These are phyloP conservation scores for Zhuliangozyma parablackwelliae DNA, from an alignment of 1,139 yeast genomes.

Conservation along the genomic window DNA sequence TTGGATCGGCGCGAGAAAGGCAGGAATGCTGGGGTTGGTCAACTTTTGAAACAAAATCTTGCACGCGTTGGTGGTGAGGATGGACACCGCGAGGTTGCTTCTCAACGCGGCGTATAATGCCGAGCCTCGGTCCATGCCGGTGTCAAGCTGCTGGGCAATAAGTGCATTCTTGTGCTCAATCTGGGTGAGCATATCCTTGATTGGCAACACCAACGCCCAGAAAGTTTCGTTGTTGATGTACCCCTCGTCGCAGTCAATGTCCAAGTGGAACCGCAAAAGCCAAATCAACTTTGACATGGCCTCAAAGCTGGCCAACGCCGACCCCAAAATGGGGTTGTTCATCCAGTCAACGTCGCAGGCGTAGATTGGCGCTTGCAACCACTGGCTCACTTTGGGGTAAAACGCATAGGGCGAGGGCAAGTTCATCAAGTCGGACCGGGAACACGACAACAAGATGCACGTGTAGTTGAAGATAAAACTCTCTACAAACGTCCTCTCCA, in stretches of 20 bases:
- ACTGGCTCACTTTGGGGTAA: slow-evolving; percentile 4
- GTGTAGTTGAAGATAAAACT: slow-evolving; percentile 8
- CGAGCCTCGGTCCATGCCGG: background rate
- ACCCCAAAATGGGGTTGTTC: slow-evolving; percentile 8
- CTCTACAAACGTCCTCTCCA: slow-evolving; percentile 6
- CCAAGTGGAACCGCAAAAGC: slow-evolving; percentile 8
- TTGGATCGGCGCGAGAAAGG: slow-evolving; percentile 7
- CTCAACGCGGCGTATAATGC: slow-evolving; percentile 3
- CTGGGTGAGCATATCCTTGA: slow-evolving; percentile 1
- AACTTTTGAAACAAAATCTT: slow-evolving; percentile 6
- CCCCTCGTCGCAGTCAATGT: slow-evolving; percentile 1
- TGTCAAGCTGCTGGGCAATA: slow-evolving; percentile 2
- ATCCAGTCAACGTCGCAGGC: slow-evolving; percentile 8
- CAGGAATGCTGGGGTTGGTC: slow-evolving; percentile 8
- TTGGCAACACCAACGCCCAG: slow-evolving; percentile 5
- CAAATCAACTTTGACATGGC: slow-evolving; percentile 6
- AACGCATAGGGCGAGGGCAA: slow-evolving; percentile 8
- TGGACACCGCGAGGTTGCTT: slow-evolving; percentile 8
- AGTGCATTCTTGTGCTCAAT: slow-evolving; percentile 2
- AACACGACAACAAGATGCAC: slow-evolving; percentile 5
- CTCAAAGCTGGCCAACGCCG: slow-evolving; percentile 7
- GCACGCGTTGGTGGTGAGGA: slow-evolving; percentile 7
- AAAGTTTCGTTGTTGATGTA: slow-evolving; percentile 5
- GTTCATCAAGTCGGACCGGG: slow-evolving; percentile 3
- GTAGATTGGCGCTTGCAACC: slow-evolving; percentile 6